Evolutionary conservation across 1,284 basidiomycete species (phyloP), one percentile per base, ranked within the genome.

Genomic region (Sporisorium exsertum): DNA sequence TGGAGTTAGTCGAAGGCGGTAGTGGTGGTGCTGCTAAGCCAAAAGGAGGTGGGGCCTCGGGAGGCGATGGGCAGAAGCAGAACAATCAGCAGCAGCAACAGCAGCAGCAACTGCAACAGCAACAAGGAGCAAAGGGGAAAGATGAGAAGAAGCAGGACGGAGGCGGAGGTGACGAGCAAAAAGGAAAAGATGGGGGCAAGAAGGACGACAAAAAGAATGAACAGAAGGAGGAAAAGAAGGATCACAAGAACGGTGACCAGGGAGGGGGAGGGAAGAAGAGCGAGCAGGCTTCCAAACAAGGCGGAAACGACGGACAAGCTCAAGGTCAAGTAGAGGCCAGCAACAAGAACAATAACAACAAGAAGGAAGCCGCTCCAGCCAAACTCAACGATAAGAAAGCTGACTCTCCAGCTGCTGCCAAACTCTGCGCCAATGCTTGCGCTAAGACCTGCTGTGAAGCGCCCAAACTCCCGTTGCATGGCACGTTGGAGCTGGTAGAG

Each of bases 1-100:
- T 62, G 0, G 69, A 66, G 60, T 16, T 72, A 29, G 64, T 72
- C 5, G 55, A 72, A 18, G 53, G 24, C 10, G 43, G 35, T 15
- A 27, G 42, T n/a, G 51, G 51, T 2, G 50, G 49, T n/a, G 49
- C 26, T 2, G 61, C 20, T 3, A 29, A 42, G 45, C n/a, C 33
- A 32, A 46, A 55, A 22, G 54, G 54, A 2, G 27, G 40, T 22
- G 22, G 43, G 27, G 51, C 33, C 2, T 26, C 15, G 13, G 45
- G 27, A 8, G 47, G 49, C 1, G 49, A 50, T 9, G 49, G 29
- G 2, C 49, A 50, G 49, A 60, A 60, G 5, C 7, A 22, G 26
- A 42, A 51, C 4, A 10, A 51, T 8, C 54, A 50, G 26, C 60
- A 50, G 37, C 35, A 26, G 13, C 47, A 59, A 46, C 26, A 46